Evolutionary conservation across 257 asterid genomes (phyloP).

Genomic region (Penstemon barbatus): DNA sequence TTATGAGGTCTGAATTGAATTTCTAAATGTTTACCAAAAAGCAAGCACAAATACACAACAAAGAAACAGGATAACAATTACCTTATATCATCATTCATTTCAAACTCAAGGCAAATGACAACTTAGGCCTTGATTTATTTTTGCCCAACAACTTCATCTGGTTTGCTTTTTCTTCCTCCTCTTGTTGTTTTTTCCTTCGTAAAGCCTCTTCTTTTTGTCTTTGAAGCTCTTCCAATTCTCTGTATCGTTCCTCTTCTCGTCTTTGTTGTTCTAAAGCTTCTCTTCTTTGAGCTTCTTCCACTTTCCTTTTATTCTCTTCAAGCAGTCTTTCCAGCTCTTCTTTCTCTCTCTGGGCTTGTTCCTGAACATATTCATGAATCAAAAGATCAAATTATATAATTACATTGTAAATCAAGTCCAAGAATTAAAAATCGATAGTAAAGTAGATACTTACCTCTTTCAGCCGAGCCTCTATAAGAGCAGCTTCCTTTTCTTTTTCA

Average conservation of each 20-base stretch:
- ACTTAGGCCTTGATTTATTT: slow-evolving; percentile 91
- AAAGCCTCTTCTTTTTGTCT: slow-evolving; percentile 88
- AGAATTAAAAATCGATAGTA: background rate
- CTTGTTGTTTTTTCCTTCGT: slow-evolving; percentile 73
- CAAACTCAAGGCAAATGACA: slow-evolving; percentile 76
- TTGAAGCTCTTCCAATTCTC: slow-evolving; percentile 88
- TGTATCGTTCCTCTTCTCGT: slow-evolving; percentile 77
- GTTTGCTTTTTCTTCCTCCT: slow-evolving; percentile 91
- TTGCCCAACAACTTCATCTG: slow-evolving; percentile 89
- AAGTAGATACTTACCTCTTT: slow-evolving; percentile 69
- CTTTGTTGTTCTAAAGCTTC: slow-evolving; percentile 79
- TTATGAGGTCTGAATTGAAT: slow-evolving; percentile 2
- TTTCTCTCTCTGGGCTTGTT: slow-evolving; percentile 67
- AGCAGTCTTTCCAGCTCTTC: slow-evolving; percentile 79
- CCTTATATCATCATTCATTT: slow-evolving; percentile 39
- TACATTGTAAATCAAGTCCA: background rate
- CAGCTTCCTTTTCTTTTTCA: slow-evolving; percentile 75
- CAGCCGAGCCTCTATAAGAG: slow-evolving; percentile 56
- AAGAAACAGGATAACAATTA: background rate
- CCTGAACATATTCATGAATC: slow-evolving; percentile 43
- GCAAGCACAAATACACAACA: slow-evolving; percentile 27
- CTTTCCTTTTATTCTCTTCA: slow-evolving; percentile 74
- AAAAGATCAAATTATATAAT: background rate
- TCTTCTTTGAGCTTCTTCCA: slow-evolving; percentile 85
- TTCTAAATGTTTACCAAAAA: slow-evolving; percentile 4